Base-by-base conservation (phyloP, 352 stramenopile genomes). In the Globisporangium sylvaticum region DNA sequence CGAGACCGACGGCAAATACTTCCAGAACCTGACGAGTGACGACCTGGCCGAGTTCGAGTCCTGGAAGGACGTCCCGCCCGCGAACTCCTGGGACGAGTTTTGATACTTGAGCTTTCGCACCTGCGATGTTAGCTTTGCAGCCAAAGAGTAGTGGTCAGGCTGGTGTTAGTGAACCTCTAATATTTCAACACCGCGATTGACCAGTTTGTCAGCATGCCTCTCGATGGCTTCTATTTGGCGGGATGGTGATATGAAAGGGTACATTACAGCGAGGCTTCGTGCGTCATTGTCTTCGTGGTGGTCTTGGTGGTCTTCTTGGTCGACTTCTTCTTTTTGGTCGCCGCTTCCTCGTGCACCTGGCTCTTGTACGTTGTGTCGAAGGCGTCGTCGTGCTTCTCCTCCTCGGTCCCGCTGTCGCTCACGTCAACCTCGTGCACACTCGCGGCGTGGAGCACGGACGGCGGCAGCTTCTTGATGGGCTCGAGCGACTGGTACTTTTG, bases 41-140 rank as follows among this genome's bases (percentile, higher is more conserved):
- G 73, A 87, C 1, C 60, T 87, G 9, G 27, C 14, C 8, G 75
- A 70, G 15, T 72, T 81, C 50, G 69, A 81, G 8, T 71, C 72
- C 15, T 86, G 71, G 71, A 75, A 75, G 9, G 58, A 74, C 12
- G 62, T 75, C 31, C 61, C 69, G 42, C 65, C 78, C 14, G 64
- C 64, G 3, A 70, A 71, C 25, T 70, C 74, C 27, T 87, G 76
- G 78, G 74, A 81, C 20, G 70, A 66, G 55, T 84, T 84, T 63
- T 87, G 66, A 64, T 48, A 29, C n/a, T 46, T 46, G 39, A 46
- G 4, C 39, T 46, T 32, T 12, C 15, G 53, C 4, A 15, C 14
- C 25, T 58, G 25, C 25, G 15, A 24, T 4, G 53, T 58, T 58
- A 58, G 15, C 39, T 46, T n/a, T n/a, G 14, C 39, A 20, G 8